Base-by-base conservation (phyloP, 139 green algal genomes). In the Chlamydomonas sp. region DNA sequence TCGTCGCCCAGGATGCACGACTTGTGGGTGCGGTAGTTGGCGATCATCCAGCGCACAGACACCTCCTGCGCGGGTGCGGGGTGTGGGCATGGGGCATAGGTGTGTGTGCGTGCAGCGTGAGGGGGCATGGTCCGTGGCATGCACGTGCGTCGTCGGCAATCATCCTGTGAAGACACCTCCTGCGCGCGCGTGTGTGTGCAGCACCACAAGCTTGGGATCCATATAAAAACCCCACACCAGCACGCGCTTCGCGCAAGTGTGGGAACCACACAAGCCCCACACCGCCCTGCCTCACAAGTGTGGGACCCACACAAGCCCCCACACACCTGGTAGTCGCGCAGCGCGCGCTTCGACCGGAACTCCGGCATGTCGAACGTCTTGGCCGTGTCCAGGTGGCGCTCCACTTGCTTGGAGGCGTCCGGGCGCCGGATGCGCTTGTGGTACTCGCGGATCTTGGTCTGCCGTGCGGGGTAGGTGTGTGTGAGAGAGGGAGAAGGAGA, bases 1-100 rank as follows among this genome's bases (percentile, higher is more conserved):
- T 97, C 92, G 71, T 97, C 92, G 0, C 89, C 92, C 34, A 97
- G 82, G 61, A 97, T 96, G 81, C 88, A 95, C 70, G 86, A 92
- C 30, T 54, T 54, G 28, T 43, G 29, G 26, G 54, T 10, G 10
- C 61, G 1, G 63, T 80, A 90, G 79, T 95, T 92, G 58, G 71
- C 60, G 8, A 85, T 71, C 82, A 92, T 93, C 91, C 91, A 96
- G 10, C 83, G 67, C 38, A 96, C 73, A 0, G 71, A 39, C 28
- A 61, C 48, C 67, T 77, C 37, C 49, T 38, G 47, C 35, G 0
- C 28, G 35, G n/a, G n/a, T n/a, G n/a, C n/a, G n/a, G n/a, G n/a
- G n/a, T n/a, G n/a, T n/a, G n/a, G n/a, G n/a, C n/a, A n/a, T n/a
- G n/a, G n/a, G n/a, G n/a, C n/a, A n/a, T n/a, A n/a, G n/a, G n/a